A percentile compares a stretch with the other conserved stretches of the same genome.
phyloP scores from a whole-genome alignment of 306 rosid genomes.

The Quercus suber region DNA sequence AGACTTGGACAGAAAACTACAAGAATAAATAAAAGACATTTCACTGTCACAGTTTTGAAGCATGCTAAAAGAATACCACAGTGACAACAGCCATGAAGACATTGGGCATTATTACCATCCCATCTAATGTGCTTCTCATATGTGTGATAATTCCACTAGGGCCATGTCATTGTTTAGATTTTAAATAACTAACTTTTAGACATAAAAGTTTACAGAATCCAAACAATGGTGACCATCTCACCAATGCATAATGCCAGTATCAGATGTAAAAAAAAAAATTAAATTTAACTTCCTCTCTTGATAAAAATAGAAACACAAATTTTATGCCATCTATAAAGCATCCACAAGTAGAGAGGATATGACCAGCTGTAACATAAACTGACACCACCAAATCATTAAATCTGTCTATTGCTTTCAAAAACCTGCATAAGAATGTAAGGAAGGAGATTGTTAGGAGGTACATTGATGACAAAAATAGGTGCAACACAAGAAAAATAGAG shows the following conservation, averaged over 20 bases:
- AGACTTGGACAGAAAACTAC: neutral
- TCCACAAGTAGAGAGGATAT: constrained; percentile 60
- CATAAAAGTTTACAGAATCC: neutral
- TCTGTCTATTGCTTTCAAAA: constrained; percentile 87
- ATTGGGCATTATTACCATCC: neutral
- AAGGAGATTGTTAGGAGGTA: neutral
- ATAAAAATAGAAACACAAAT: neutral
- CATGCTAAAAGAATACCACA: neutral
- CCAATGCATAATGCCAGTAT: neutral
- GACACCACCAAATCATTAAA: constrained; percentile 91
- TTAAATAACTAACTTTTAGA: too few species aligned
- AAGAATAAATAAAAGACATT: constrained; percentile 9
- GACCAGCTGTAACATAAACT: constrained; percentile 96
- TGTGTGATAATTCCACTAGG: neutral
- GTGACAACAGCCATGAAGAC: neutral
- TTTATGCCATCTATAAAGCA: constrained; percentile 9
- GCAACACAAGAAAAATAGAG: neutral
- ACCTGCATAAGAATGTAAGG: constrained; percentile 59
- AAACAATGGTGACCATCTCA: neutral
- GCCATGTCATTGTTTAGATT: neutral
- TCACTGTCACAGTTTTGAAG: neutral
- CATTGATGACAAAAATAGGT: neutral
- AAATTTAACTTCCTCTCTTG: neutral
- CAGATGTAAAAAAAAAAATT: neutral
- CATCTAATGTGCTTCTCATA: neutral